A percentile compares a stretch with the other conserved stretches of the same genome.
These are phyloP conservation scores for Pythium biforme DNA, from an alignment of 352 stramenopile species.

Conservation along the genomic window DNA sequence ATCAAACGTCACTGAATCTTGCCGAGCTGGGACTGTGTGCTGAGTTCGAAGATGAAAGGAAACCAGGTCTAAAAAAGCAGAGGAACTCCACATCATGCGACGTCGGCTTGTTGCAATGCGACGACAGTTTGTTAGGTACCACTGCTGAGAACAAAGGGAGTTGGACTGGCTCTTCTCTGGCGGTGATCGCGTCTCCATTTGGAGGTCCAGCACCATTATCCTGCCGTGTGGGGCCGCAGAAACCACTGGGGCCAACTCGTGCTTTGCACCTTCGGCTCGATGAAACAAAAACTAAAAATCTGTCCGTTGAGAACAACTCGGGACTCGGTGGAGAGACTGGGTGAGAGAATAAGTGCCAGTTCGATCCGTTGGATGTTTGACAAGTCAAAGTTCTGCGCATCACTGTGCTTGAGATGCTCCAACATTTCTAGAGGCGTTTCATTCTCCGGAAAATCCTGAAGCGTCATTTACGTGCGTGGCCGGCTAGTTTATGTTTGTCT, in stretches of 20 bases:
- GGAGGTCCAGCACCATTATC: conserved; percentile 1
- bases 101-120: conserved; percentile 12
- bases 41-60: conserved; percentile 15
- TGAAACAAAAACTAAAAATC: conserved; percentile 1
- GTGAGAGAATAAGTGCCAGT: conserved; percentile 10
- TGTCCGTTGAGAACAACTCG: conserved; percentile 3
- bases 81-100: not conserved
- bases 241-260: not conserved
- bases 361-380: conserved; percentile 16
- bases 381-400: not conserved
- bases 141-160: conserved; percentile 6
- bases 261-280: not conserved
- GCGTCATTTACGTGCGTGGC: conserved; percentile 19
- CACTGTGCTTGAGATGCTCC: conserved; percentile 3
- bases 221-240: not conserved
- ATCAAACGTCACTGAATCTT: conserved; percentile 10
- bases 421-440: conserved; percentile 18
- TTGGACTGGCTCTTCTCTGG: conserved; percentile 25
- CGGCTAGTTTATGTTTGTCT: conserved; percentile 24
- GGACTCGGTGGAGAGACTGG: not conserved
- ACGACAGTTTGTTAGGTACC: conserved; percentile 11
- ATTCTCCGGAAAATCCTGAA: conserved; percentile 14
- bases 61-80: conserved; percentile 1
- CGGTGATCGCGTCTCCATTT: not conserved
- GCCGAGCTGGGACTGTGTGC: conserved; percentile 11